These are phyloP conservation scores for Diaporthe sp. DNA, from an alignment of 2,329 filamentous ascomycete genomes.

Conservation along the genomic window DNA sequence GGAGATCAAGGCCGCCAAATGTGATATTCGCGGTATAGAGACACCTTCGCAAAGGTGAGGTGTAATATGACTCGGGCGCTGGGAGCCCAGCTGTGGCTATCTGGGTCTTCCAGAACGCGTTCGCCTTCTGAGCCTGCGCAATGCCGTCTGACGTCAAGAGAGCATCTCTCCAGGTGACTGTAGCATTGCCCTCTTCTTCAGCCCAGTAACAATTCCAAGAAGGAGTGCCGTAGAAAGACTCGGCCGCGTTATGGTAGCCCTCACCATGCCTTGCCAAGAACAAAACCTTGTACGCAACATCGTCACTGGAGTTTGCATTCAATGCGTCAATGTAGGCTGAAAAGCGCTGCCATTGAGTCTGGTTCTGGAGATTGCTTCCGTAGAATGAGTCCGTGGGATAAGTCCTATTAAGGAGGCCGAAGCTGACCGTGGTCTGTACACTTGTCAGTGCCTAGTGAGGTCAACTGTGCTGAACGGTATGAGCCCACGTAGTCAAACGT, in stretches of 20 bases:
- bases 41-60: constrained; percentile 74
- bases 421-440: constrained; percentile 69
- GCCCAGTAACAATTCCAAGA: constrained; percentile 82
- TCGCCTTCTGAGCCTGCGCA: constrained; percentile 21
- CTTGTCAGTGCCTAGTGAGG: neutral
- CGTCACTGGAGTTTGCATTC: constrained; percentile 60
- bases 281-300: constrained; percentile 74
- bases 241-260: constrained; percentile 74
- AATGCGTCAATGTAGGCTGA: constrained; percentile 68
- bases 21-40: constrained; percentile 73
- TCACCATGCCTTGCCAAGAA: constrained; percentile 80
- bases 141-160: constrained; percentile 67
- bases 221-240: constrained; percentile 75
- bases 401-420: constrained; percentile 74
- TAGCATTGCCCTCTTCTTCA: constrained; percentile 73
- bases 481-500: constrained; percentile 74
- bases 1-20: constrained; percentile 56
- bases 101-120: neutral
- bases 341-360: constrained; percentile 77
- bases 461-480: neutral
- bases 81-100: constrained; percentile 63
- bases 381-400: constrained; percentile 68
- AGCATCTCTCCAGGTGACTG: constrained; percentile 73
- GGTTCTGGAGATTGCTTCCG: constrained; percentile 52
- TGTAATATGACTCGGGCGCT: constrained; percentile 74